These are phyloP conservation scores for Globisporangium cylindrosporum DNA, from an alignment of 352 stramenopile species.

Conservation along the genomic window DNA sequence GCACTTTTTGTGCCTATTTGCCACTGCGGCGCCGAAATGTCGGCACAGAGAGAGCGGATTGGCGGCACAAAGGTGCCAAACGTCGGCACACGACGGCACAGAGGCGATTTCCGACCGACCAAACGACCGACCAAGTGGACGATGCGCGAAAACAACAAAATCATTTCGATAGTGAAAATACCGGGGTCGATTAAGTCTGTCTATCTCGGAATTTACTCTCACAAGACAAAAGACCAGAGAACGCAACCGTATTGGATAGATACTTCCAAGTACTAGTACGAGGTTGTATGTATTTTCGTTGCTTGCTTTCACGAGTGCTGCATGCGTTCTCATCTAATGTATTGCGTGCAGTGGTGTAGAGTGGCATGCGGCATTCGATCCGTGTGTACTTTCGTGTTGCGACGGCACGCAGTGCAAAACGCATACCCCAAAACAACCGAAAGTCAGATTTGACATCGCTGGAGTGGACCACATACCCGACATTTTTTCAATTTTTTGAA, in stretches of 20 bases:
- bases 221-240: too few relatives aligned
- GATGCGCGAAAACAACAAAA: constrained; percentile 1
- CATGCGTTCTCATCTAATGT: too few relatives aligned
- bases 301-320: too few relatives aligned
- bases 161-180: background rate
- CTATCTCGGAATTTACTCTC: too few relatives aligned
- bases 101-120: background rate
- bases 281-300: too few relatives aligned
- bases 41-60: background rate
- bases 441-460: background rate
- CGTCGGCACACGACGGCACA: background rate
- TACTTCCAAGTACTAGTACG: too few relatives aligned
- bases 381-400: too few relatives aligned
- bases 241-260: too few relatives aligned
- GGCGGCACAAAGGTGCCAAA: background rate
- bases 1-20: background rate
- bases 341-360: too few relatives aligned
- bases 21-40: background rate
- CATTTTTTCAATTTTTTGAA: background rate
- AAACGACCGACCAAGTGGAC: background rate
- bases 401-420: too few relatives aligned
- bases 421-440: background rate
- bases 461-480: background rate
- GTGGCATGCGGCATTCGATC: too few relatives aligned
- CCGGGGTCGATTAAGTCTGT: background rate